Base-by-base conservation (phyloP, 345 rosid genomes). In the Triadica sebifera region DNA sequence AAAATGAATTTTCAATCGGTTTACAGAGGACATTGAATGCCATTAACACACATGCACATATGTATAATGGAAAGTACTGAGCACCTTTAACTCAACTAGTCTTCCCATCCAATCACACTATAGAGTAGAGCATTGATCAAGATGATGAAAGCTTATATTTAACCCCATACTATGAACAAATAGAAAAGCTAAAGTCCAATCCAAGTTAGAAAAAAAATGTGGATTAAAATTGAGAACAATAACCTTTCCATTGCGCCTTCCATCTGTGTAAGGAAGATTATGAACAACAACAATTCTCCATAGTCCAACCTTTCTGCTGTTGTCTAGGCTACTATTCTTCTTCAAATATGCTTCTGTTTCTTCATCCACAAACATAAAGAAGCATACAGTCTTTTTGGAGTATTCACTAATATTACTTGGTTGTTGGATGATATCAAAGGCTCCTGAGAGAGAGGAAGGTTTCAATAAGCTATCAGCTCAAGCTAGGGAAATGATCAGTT, bases 181-280 rank as follows among this genome's bases (percentile, higher is more conserved):
- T 39, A 24, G 67, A 70, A 57, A 51, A n/a, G 67, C 61, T 16
- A 20, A 66, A 53, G 50, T 62, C 34, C 34, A 29, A 29, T 29
- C 34, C 34, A 29, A 29, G 34, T 29, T 29, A 29, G 34, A 29
- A 29, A 29, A 29, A 2, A 29, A 17, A 8, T n/a, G 69, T 43
- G 39, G 8, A 43, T 5, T 11, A 51, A 43, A 59, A 50, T 67
- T 37, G 3, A 64, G 5, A 43, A 61, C 38, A 73, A 43, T 66
- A 86, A 91, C 99, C 91, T 96, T 96, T 69, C 99, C 99, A 37
- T 85, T 93, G 80, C 99, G 99, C 67, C 99, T 86, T 50, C 93
- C 91, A 75, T 96, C 99, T 0, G 75, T 34, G 73, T 91, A 96
- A 51, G 99, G 99, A 80, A 87, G 92, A 85, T 93, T 93, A 74